Base-by-base conservation (phyloP, 2,329 filamentous ascomycete genomes). In the Penicillium corylophilum region DNA sequence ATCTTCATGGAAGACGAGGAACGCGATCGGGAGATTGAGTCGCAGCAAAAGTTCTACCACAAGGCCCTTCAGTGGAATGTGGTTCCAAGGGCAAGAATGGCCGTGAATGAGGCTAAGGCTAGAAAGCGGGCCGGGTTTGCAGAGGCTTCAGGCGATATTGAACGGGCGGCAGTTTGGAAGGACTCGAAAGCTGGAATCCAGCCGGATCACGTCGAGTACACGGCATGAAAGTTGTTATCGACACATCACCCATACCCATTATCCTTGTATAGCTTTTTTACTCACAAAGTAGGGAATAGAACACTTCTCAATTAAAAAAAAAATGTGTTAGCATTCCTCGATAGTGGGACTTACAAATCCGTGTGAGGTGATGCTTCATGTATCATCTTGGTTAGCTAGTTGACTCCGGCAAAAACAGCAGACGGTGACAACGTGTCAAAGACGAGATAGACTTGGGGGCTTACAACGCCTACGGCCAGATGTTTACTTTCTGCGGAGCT, bases 1-100 rank as follows among this genome's bases (percentile, higher is more conserved):
- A 57, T 75, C 6, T 75, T 74, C 35, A 29, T 57, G 23, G 38
- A 46, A 15, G 46, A 50, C 39, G 48, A 50, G 13, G 28, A 46
- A 5, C 29, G 31, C 10, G 54, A 56, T 28, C 54, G 24, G 38
- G 50, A 54, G 26, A 51, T 56, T 23, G 42, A 46, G 28, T 48
- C 46, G n/a, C 46, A 57, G 43, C 46, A 43, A 16, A 45, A 36
- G 7, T 50, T 57, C 18, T 50, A 45, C 12, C 51, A 57, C 16
- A 54, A 48, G 20, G 31, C 51, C 12, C 7, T 57, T 6, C 46
- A 54, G 39, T 52, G 51, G 54, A 48, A 47, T 22, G 48, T 57
- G 20, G 48, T 54, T 20, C 48, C 51, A 2, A 42, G 39, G 15
- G 54, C 54, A 31, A 33, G 51, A 13, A 50, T 57, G 39, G 51